Percentiles rank a stretch among this genome's conserved stretches.
These are phyloP conservation scores for Spathaspora sp. DNA, from an alignment of 1,139 yeast genomes.

Conservation along the genomic window DNA sequence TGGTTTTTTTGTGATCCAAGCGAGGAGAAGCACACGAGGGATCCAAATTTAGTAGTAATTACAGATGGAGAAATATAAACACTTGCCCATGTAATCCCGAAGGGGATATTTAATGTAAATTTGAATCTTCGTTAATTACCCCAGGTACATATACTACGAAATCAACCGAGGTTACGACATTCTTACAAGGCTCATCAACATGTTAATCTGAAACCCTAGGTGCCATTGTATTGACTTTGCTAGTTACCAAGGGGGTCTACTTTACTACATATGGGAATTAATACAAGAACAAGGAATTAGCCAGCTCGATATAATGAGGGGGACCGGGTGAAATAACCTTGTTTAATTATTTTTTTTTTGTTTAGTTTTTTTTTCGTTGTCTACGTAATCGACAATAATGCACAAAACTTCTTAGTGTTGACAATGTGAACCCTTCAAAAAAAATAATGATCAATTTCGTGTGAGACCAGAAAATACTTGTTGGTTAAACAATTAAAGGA, in stretches of 20 bases:
- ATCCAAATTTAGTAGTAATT: background rate
- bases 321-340: background rate
- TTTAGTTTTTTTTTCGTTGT: background rate
- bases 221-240: background rate
- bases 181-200: too few species aligned
- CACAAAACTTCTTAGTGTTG: too few species aligned
- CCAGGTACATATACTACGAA: too few species aligned
- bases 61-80: background rate
- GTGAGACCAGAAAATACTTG: background rate
- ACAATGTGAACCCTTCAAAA: background rate
- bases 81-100: too few species aligned
- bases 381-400: background rate
- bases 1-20: background rate
- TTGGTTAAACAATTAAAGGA: background rate
- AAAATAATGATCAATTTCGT: background rate
- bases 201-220: too few species aligned
- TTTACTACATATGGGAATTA: background rate
- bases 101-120: too few species aligned
- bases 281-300: background rate
- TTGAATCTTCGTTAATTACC: too few species aligned
- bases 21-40: background rate
- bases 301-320: conserved; percentile 1
- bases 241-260: background rate
- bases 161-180: too few species aligned
- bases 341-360: too few species aligned